Evolutionary conservation across 768 basidiomycete genomes (phyloP).

Genomic region (Porphyrellus cyaneotinctus): DNA sequence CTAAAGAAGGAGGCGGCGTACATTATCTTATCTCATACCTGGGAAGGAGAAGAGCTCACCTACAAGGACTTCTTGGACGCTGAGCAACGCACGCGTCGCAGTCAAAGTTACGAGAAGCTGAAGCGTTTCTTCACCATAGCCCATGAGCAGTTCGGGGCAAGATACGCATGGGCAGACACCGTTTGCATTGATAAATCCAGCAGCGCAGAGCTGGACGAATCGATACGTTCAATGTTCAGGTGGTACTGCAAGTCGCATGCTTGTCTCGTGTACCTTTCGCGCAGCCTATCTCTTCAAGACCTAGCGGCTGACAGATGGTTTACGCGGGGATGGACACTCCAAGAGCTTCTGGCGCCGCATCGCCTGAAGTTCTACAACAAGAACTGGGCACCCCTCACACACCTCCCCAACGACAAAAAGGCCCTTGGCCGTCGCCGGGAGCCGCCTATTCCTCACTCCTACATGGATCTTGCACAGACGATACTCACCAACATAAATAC

Average conservation of each 20-base stretch:
- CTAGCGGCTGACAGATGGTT: conserved; percentile 17
- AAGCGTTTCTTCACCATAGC: background rate
- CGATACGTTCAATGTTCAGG: background rate
- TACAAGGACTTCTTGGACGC: background rate
- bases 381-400: background rate
- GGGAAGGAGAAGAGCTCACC: background rate
- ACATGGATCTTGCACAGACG: background rate
- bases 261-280: background rate
- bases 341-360: conserved; percentile 19
- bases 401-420: background rate
- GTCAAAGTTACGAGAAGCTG: background rate
- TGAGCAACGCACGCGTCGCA: background rate
- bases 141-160: background rate
- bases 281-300: background rate
- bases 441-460: background rate
- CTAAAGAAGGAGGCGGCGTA: background rate
- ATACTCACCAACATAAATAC: background rate
- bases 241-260: background rate
- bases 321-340: conserved; percentile 14
- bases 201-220: background rate
- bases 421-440: background rate
- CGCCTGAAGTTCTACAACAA: conserved; percentile 16
- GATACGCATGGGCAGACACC: background rate
- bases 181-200: background rate
- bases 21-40: background rate